Base-by-base conservation (phyloP, 2,329 filamentous ascomycete genomes). In the Ramichloridium luteum region DNA sequence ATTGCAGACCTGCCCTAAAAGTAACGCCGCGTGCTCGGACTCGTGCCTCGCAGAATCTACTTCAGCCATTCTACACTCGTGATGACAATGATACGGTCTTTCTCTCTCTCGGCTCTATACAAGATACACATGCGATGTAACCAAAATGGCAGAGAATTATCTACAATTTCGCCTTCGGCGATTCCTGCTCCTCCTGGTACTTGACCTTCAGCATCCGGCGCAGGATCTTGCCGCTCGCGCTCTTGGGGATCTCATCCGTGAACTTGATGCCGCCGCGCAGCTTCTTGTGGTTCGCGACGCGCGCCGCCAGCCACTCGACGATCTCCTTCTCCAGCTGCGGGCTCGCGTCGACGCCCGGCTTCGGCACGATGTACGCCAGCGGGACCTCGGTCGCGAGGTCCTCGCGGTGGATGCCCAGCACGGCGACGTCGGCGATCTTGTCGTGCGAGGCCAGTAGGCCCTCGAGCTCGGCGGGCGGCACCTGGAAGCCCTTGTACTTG, bases 141-240 rank as follows among this genome's bases (percentile, higher is more conserved):
- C n/a, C n/a, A n/a, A n/a, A n/a, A n/a, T n/a, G n/a, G n/a, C n/a
- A n/a, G n/a, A n/a, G n/a, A n/a, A n/a, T n/a, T n/a, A 27, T 14
- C 13, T 13, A n/a, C 10, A 14, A n/a, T 13, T 27, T 27, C 25
- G 11, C 10, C 25, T 14, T n/a, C 10, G 9, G 26, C 8, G 8
- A 8, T 50, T 49, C 2, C 53, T 49, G 27, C 62, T 58, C 2
- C 51, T 23, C 20, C 20, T 23, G 20, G n/a, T 23, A 59, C 45
- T 54, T 48, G 29, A 70, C 62, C 39, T 62, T 67, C 46, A 77
- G 51, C 30, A 81, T 45, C 13, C 78, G 62, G 29, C 77, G 63
- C 49, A 84, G 54, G 34, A 84, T 81, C 68, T 84, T 84, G 6
- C 80, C 79, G 46, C 72, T 78, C 0, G 77, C 68, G 48, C 73